Evolutionary conservation across 352 stramenopile genomes (phyloP), one percentile per base, ranked within the genome.

Genomic region (Phytophthora podocarpi): DNA sequence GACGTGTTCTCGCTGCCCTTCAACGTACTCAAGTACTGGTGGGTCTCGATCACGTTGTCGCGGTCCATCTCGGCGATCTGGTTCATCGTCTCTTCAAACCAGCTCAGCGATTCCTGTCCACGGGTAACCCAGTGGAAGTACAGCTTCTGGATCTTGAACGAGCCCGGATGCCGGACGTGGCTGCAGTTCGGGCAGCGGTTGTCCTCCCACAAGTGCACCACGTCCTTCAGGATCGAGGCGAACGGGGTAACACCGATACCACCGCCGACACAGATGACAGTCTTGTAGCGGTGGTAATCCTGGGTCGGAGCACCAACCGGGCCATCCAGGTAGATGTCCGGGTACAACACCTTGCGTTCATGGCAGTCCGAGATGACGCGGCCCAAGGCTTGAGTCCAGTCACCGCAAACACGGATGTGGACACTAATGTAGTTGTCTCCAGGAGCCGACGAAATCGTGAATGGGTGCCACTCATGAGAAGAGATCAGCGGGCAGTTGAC

Each of bases 91-190:
- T 80, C 71, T 54, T 87, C 72, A 59, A 97, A 97, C 89, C 87
- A 96, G 0, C 74, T 76, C 21, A 97, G 74, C 13, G 81, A 87
- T 57, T 93, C 76, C 41, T 93, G 85, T 20, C 74, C 81, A 39
- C 87, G 80, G 20, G 83, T 93, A 42, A 87, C 83, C 87, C 87
- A 97, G 64, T 95, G 83, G 57, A 96, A 97, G 60, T 96, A 95
- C 11, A 93, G 62, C 48, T 95, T 91, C 64, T 82, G 78, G 64
- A 94, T 82, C 51, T 85, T 79, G 67, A 96, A 90, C 42, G 76
- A 84, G 31, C 61, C 68, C 31, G 85, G 79, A 60, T 93, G 72
- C 16, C 78, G 74, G 43, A 93, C 79, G 48, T 88, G 70, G 49
- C 78, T 89, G 71, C 80, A 94, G 55, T 87, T 85, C 16, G 64